These are phyloP conservation scores for Aspergillus pseudotamarii DNA, from an alignment of 2,329 filamentous ascomycete genomes.

Conservation along the genomic window DNA sequence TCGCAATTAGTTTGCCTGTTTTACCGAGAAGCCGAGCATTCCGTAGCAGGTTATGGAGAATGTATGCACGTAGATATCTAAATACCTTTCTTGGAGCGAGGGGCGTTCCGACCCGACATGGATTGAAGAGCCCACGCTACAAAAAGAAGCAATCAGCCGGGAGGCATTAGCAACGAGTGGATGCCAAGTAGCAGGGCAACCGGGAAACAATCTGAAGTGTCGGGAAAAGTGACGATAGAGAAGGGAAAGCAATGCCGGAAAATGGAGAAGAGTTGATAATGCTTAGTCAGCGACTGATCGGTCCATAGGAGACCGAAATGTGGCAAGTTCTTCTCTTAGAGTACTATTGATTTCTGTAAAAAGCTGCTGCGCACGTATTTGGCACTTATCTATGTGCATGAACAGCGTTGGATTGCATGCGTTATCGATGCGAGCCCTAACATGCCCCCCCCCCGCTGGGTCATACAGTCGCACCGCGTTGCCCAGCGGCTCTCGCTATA, in stretches of 20 bases:
- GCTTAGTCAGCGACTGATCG: background rate
- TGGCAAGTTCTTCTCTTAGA: background rate
- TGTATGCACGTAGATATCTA: background rate
- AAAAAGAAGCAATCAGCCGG: slow-evolving; percentile 9
- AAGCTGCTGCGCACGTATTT: background rate
- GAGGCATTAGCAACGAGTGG: slow-evolving; percentile 14
- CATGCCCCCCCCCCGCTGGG: too few species aligned
- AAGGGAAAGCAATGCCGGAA: background rate
- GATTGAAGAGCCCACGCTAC: slow-evolving; percentile 18
- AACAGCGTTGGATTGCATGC: background rate
- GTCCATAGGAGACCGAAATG: background rate
- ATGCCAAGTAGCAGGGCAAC: background rate
- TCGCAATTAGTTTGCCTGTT: background rate
- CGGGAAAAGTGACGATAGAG: background rate
- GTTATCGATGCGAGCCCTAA: background rate
- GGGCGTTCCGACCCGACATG: slow-evolving; percentile 41
- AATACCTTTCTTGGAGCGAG: slow-evolving; percentile 44
- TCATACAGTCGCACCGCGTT: background rate
- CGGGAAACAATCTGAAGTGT: background rate
- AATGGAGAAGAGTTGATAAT: background rate
- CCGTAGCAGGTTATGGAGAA: slow-evolving; percentile 10
- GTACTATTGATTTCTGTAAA: background rate
- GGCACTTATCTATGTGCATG: background rate
- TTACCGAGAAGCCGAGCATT: slow-evolving; percentile 1
- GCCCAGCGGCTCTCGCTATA: too few species aligned